Percentiles rank a stretch among this genome's conserved stretches.
These are phyloP conservation scores for Hypoxylon fuscum DNA, from an alignment of 495 filamentous ascomycete genomes.

Conservation along the genomic window DNA sequence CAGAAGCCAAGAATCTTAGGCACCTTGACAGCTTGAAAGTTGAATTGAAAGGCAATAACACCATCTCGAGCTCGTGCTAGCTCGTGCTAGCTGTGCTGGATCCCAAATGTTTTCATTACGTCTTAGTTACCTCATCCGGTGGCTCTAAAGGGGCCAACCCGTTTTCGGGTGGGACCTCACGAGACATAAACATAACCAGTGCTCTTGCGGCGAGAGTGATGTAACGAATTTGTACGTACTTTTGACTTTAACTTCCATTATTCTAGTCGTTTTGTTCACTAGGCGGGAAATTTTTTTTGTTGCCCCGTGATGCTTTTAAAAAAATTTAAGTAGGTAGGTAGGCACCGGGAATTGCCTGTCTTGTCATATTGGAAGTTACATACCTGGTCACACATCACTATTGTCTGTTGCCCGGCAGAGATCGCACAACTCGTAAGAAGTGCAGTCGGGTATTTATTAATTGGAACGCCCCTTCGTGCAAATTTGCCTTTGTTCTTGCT, in stretches of 20 bases:
- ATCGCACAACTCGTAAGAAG: no score
- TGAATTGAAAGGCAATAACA: slow-evolving; percentile 33
- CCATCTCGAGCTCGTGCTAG: slow-evolving; percentile 17
- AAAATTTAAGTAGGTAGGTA: no score
- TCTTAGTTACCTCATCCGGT: slow-evolving; percentile 44
- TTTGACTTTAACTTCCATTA: background rate
- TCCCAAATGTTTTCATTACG: slow-evolving; percentile 43
- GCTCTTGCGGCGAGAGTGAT: slow-evolving; percentile 16
- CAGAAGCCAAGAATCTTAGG: no score
- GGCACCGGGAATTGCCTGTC: background rate
- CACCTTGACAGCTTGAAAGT: no score
- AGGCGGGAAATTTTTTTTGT: slow-evolving; percentile 12
- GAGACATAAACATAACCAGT: background rate
- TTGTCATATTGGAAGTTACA: background rate
- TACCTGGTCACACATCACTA: background rate
- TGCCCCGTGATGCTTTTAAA: slow-evolving; percentile 21
- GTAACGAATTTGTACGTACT: slow-evolving; percentile 5
- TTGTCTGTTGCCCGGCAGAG: background rate
- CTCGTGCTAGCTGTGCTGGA: slow-evolving; percentile 10
- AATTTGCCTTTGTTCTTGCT: background rate
- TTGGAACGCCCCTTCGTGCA: background rate
- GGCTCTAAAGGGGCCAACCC: slow-evolving; percentile 4
- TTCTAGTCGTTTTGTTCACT: slow-evolving; percentile 7
- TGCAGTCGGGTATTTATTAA: slow-evolving; percentile 19
- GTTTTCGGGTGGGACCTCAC: slow-evolving; percentile 24